Base-by-base conservation (phyloP, 1,284 basidiomycete genomes). In the Ustilago loliicola region DNA sequence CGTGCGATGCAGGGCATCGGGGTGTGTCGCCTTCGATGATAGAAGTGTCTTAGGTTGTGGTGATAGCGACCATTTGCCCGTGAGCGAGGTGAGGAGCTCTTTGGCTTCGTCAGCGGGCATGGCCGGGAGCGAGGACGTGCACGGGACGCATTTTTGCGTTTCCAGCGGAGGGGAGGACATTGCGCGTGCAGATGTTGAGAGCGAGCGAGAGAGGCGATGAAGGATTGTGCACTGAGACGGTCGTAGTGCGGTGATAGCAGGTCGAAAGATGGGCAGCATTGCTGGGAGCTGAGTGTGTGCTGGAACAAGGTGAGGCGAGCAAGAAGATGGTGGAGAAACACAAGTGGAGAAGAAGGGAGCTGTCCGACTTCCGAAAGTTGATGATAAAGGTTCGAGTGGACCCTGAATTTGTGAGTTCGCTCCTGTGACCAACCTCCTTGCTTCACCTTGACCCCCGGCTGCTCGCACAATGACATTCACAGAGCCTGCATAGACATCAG, bases 1-100 rank as follows among this genome's bases (percentile, higher is more conserved):
- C 27, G 76, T 79, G 25, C 77, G 67, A 36, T 78, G 80, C 27
- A 85, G 69, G 4, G 79, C 80, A 19, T 66, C 62, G 0, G 77
- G 74, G 30, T 77, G 61, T 11, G 32, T 27, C 1, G 56, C 48
- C 21, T 67, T 56, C 2, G 72, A 66, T 0, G 63, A 61, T 4
- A 69, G 68, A 17, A 72, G 57, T 6, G 65, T 66, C n/a, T 72
- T 65, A 0, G 80, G 80, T 45, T 80, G 79, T 15, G 79, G 76
- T 10, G 63, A 66, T 1, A 82, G 70, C 1, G 68, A 61, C 80
- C 80, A 82, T 56, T 80, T 80, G 19, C 67, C 71, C 9, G 52
- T 52, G 38, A 82, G 75, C 3, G 55, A 25, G 4, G 57, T 23
- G 17, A 82, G 70, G 60, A 78, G 45, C 51, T 64, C 23, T 27